Percentiles rank a stretch among this genome's conserved stretches.
Conservation (phyloP, 2,329 filamentous ascomycete species). For the Aspergillus pseudotamarii region DNA sequence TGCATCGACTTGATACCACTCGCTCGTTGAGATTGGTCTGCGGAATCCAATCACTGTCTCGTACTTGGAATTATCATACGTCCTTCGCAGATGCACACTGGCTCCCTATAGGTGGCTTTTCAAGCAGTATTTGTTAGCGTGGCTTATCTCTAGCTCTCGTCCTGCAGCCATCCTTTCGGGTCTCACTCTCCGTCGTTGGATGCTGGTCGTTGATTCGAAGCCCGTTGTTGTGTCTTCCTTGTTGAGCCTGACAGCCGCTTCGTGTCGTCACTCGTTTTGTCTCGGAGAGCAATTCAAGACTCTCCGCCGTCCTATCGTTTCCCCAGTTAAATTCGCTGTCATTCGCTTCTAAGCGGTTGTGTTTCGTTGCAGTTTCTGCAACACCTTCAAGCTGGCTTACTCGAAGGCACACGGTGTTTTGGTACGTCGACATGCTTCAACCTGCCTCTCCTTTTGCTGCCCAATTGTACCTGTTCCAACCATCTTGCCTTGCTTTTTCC, state of each 20-base stretch:
- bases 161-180: constrained; percentile 37
- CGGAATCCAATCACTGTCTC: constrained; percentile 18
- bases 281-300: constrained; percentile 40
- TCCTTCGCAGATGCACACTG: constrained; percentile 22
- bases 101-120: constrained; percentile 22
- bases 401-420: constrained; percentile 49
- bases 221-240: constrained; percentile 29
- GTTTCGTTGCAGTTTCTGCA: constrained; percentile 47
- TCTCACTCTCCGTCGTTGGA: constrained; percentile 29
- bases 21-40: constrained; percentile 19
- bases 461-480: constrained; percentile 14
- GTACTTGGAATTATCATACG: constrained; percentile 9
- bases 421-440: constrained; percentile 36
- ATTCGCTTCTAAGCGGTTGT: constrained; percentile 49
- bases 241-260: constrained; percentile 39
- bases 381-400: constrained; percentile 55
- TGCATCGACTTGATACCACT: constrained; percentile 12
- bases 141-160: constrained; percentile 25
- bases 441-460: constrained; percentile 30
- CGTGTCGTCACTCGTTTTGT: constrained; percentile 48
- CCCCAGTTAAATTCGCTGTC: constrained; percentile 46
- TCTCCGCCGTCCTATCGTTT: constrained; percentile 43
- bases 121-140: constrained; percentile 24
- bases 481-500: background rate
- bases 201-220: constrained; percentile 41